phyloP scores from a whole-genome alignment of 768 basidiomycete genomes.

The Baorangia bicolor region DNA sequence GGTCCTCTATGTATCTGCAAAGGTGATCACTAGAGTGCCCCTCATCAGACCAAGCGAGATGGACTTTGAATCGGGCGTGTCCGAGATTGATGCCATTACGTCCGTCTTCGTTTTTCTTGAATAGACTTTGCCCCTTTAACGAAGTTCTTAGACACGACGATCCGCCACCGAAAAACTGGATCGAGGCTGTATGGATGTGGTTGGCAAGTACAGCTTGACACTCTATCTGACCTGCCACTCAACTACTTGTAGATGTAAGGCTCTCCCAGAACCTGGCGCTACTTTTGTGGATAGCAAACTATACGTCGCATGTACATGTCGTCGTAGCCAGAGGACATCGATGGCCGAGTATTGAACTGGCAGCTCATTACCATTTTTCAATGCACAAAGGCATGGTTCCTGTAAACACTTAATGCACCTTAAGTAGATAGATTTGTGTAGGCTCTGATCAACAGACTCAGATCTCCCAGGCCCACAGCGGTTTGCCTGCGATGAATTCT shows the following conservation, averaged over 20 bases:
- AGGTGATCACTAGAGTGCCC: constrained; percentile 10
- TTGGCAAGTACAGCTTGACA: constrained; percentile 11
- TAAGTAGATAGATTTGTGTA: too few relatives aligned
- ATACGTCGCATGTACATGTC: background rate
- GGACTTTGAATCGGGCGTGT: constrained; percentile 17
- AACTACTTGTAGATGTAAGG: constrained; percentile 11
- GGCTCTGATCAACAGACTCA: too few relatives aligned
- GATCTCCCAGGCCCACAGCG: too few relatives aligned
- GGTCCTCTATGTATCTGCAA: constrained; percentile 38
- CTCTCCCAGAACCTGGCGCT: background rate
- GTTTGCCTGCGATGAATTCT: too few relatives aligned
- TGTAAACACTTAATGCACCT: too few relatives aligned
- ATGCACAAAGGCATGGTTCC: too few relatives aligned
- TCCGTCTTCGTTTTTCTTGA: constrained; percentile 5
- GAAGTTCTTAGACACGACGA: constrained; percentile 13
- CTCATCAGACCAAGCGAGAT: constrained; percentile 18
- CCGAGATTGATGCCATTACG: constrained; percentile 19
- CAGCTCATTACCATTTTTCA: too few relatives aligned
- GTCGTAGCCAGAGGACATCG: too few relatives aligned
- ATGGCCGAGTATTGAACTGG: too few relatives aligned
- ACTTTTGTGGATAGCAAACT: background rate
- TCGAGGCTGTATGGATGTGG: constrained; percentile 20
- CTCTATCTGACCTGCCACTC: background rate
- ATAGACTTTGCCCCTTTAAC: background rate
- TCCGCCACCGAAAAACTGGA: constrained; percentile 20